Conservation (phyloP, 129 eudicot genomes). For the Flaveria robusta region DNA sequence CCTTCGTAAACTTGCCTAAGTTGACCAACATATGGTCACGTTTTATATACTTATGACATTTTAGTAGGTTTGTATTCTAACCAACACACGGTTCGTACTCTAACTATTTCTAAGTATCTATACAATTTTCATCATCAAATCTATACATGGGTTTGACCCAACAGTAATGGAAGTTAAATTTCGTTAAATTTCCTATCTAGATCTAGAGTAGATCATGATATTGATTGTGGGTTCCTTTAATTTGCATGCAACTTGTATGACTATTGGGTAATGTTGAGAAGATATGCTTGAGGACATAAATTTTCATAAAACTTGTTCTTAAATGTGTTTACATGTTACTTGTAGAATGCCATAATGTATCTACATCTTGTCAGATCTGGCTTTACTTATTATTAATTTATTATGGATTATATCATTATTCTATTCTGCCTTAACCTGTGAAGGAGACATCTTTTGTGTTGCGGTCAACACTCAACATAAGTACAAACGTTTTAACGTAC, state of each 20-base stretch:
- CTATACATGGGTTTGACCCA: not conserved
- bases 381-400: not conserved
- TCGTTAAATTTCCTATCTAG: not conserved
- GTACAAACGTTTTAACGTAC: not conserved
- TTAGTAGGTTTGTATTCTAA: not conserved
- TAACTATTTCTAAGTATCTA: not conserved
- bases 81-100: not conserved
- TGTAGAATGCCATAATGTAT: not conserved
- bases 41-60: too few species aligned
- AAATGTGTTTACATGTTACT: not conserved
- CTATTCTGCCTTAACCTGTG: not conserved
- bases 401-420: not conserved
- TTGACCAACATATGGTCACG: too few species aligned
- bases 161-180: not conserved
- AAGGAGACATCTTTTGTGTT: constrained; percentile 6
- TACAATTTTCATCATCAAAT: not conserved
- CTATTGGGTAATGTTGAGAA: not conserved
- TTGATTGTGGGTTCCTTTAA: not conserved
- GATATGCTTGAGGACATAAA: not conserved
- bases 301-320: not conserved
- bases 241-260: not conserved
- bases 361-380: not conserved
- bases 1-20: too few species aligned
- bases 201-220: not conserved
- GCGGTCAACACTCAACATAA: not conserved